Base-by-base conservation (phyloP, 2,329 filamentous ascomycete genomes). In the Talaromyces sp. region DNA sequence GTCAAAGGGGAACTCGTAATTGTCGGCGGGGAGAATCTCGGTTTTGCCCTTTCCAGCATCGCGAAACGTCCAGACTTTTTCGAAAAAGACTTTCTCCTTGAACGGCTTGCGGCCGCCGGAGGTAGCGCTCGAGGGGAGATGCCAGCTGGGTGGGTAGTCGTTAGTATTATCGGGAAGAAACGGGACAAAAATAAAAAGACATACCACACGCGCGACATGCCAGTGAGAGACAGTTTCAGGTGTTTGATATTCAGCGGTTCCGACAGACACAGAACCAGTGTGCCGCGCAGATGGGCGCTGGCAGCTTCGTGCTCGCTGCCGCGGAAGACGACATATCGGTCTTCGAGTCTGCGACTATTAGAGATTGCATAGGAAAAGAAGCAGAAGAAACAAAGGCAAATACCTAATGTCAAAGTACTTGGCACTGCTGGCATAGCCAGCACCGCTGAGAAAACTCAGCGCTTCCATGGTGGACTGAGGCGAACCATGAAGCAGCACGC, bases 1-100 rank as follows among this genome's bases (percentile, higher is more conserved):
- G 66, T 91, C 86, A 72, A 94, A 93, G 0, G 89, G 89, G 77
- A 89, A 93, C 73, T 92, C 89, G 75, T 94, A 91, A 74, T 93
- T 93, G 63, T 89, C 89, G 27, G 88, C 84, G 4, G 83, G 80
- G 27, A 93, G 78, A 7, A 82, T 81, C 82, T 76, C 80, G 53
- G 72, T 79, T 71, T 75, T 81, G 62, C 72, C 75, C 69, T 76
- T 79, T 60, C 67, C 75, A 19, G 73, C 70, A 50, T 81, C 83
- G 46, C 85, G 81, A 68, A 93, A 91, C 26, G 83, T 83, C 88
- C 88, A 92, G 64, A 82, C 83, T 74, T 91, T 86, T 64, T 85
- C 83, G 68, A 89, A 84, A 64, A 93, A 85, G 21, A 74, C 75
- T 32, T 73, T 71, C 62, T 79, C 77, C 61, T 74, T 73, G 69